Base-by-base conservation (phyloP, 2,329 filamentous ascomycete species). In the Alternaria dauci region DNA sequence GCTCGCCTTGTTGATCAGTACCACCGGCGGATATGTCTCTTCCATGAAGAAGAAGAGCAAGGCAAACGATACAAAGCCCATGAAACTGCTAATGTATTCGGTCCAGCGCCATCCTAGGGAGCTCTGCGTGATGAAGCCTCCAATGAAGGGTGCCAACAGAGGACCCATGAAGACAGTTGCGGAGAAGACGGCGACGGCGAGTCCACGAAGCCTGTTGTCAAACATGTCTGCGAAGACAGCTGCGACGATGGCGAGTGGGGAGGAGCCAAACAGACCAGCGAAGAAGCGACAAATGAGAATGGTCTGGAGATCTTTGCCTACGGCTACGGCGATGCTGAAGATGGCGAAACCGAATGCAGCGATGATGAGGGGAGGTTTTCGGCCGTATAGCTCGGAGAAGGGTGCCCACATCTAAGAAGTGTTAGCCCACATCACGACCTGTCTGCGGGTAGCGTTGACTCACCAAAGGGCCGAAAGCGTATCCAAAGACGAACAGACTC, bases 151-250 rank as follows among this genome's bases (percentile, higher is more conserved):
- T 1, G 84, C 84, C 4, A 85, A 64, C 8, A 86, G 72, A 0
- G 85, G 84, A 0, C 84, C 85, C 52, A 81, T 80, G 72, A 86
- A 76, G 0, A 78, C 84, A 4, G 81, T 83, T 46, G 81, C 81
- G 30, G 81, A 80, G 73, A 85, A 87, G 3, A 84, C 77, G 4
- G 83, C 83, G 47, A 86, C 82, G 3, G 78, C 77, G 0, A 79
- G 61, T 47, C 78, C 77, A 39, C 68, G 80, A 61, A 57, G 52
- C 23, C 75, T 76, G 65, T 85, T 85, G 68, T 84, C 77, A 66
- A 85, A 86, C 78, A 86, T 86, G 63, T 87, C 85, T 2, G 84
- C 83, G 61, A 86, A 87, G 8, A 87, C 81, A 6, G 84, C 84
- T 8, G 83, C 84, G 4, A 86, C 84, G 4, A 77, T 74, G 5